These are phyloP conservation scores for Tricholoma terreum DNA, from an alignment of 768 basidiomycete genomes.

Conservation along the genomic window DNA sequence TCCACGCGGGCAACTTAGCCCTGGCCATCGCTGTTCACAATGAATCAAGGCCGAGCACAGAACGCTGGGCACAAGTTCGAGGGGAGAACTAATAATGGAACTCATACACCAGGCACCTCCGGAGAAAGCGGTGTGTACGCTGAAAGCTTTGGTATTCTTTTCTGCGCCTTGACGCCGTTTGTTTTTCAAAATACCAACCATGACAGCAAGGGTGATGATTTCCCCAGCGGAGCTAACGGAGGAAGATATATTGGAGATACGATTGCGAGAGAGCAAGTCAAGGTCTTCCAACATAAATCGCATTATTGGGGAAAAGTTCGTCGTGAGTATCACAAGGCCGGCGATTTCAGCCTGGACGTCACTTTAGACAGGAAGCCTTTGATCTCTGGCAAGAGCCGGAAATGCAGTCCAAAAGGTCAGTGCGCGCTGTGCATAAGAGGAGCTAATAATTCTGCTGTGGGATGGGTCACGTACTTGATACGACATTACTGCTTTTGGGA, in stretches of 20 bases:
- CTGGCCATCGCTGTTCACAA: slow-evolving; percentile 63
- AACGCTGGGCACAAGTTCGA: slow-evolving; percentile 38
- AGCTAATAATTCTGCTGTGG: not conserved
- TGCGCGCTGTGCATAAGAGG: slow-evolving; percentile 41
- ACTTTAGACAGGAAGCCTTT: slow-evolving; percentile 44
- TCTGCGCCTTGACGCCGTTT: slow-evolving; percentile 56
- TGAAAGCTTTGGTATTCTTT: slow-evolving; percentile 75
- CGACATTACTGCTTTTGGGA: slow-evolving; percentile 50
- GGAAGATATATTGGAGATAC: slow-evolving; percentile 75
- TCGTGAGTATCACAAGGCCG: slow-evolving; percentile 5
- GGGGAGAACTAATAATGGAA: not conserved
- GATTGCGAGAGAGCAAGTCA: slow-evolving; percentile 66
- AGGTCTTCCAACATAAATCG: slow-evolving; percentile 44
- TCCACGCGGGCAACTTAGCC: slow-evolving; percentile 54
- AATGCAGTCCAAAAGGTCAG: slow-evolving; percentile 85
- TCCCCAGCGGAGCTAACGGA: slow-evolving; percentile 68
- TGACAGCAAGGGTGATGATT: slow-evolving; percentile 63
- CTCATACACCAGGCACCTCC: slow-evolving; percentile 71
- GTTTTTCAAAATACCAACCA: slow-evolving; percentile 74
- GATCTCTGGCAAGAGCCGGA: slow-evolving; percentile 72
- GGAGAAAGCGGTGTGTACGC: slow-evolving; percentile 73
- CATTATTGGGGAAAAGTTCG: not conserved
- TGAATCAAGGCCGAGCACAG: slow-evolving; percentile 73
- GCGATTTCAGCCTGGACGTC: slow-evolving; percentile 47
- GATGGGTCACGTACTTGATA: slow-evolving; percentile 51